These are phyloP conservation scores for Trichoderma hamatum DNA, from an alignment of 2,329 filamentous ascomycete species.

Conservation along the genomic window DNA sequence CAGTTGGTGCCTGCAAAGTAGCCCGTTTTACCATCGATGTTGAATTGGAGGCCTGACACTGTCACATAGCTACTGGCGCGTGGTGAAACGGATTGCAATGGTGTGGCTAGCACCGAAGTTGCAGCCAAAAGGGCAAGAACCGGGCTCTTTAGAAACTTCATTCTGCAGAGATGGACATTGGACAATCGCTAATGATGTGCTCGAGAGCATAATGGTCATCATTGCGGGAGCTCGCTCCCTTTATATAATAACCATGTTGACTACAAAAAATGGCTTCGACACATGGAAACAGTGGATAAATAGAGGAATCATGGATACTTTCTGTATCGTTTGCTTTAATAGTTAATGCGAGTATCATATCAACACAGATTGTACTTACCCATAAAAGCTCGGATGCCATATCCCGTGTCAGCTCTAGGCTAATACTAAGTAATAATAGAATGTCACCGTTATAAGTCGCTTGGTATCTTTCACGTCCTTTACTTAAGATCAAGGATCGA, in stretches of 20 bases:
- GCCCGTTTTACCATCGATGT: conserved; percentile 48
- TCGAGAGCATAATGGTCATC: background rate
- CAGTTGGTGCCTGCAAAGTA: conserved; percentile 60
- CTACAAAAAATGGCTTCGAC: background rate
- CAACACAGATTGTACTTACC: background rate
- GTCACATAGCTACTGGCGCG: conserved; percentile 31
- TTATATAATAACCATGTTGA: background rate
- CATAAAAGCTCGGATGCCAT: background rate
- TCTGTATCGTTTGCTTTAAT: background rate
- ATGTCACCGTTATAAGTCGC: background rate
- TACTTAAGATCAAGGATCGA: background rate
- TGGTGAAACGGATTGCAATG: conserved; percentile 1
- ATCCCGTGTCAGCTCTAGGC: background rate
- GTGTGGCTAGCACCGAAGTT: conserved; percentile 1
- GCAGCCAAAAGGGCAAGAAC: conserved; percentile 1
- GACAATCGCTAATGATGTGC: background rate
- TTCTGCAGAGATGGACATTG: background rate
- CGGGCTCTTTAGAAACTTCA: conserved; percentile 10
- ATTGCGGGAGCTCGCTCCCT: background rate
- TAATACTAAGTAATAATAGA: background rate
- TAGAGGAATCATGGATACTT: background rate
- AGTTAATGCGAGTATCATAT: background rate
- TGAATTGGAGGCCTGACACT: conserved; percentile 41
- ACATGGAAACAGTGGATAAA: background rate
- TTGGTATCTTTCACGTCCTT: background rate